Percentiles rank a stretch among this genome's conserved stretches.
These are phyloP conservation scores for Mortierella sp. DNA, from an alignment of 371 early-diverging fungal species.

Conservation along the genomic window DNA sequence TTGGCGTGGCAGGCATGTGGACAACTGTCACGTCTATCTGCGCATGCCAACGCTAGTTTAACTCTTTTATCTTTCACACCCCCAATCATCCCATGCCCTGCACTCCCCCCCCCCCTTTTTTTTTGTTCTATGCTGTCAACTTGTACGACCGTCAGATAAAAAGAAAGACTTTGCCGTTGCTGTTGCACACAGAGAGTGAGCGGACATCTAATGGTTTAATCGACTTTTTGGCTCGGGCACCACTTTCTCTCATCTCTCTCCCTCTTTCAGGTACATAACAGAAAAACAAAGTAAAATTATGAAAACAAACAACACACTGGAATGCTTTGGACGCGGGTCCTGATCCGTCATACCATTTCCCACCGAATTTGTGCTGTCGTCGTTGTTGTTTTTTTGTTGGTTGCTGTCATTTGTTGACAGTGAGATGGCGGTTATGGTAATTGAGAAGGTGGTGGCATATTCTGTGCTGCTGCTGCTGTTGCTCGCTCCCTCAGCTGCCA, in stretches of 20 bases:
- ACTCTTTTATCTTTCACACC: too few relatives aligned
- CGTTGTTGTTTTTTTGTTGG: not conserved
- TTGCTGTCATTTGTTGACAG: not conserved
- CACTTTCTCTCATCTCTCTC: not conserved
- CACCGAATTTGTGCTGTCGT: not conserved
- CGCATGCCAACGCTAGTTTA: too few relatives aligned
- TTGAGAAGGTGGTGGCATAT: not conserved
- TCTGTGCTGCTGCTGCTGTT: not conserved
- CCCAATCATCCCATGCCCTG: too few relatives aligned
- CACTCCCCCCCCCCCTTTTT: too few relatives aligned
- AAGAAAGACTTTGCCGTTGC: not conserved
- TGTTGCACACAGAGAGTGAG: not conserved
- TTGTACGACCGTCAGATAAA: too few relatives aligned
- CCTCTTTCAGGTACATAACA: not conserved
- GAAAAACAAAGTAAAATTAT: not conserved
- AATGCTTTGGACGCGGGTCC: not conserved
- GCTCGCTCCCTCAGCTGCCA: not conserved
- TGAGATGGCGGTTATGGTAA: too few relatives aligned
- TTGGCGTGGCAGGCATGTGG: too few relatives aligned
- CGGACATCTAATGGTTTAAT: not conserved
- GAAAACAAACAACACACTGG: not conserved
- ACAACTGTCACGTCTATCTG: too few relatives aligned
- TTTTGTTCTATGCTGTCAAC: too few relatives aligned
- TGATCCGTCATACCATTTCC: not conserved
- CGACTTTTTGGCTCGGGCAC: not conserved